Evolutionary conservation across 345 rosid species (phyloP).

Genomic region (Barbarea vulgaris): DNA sequence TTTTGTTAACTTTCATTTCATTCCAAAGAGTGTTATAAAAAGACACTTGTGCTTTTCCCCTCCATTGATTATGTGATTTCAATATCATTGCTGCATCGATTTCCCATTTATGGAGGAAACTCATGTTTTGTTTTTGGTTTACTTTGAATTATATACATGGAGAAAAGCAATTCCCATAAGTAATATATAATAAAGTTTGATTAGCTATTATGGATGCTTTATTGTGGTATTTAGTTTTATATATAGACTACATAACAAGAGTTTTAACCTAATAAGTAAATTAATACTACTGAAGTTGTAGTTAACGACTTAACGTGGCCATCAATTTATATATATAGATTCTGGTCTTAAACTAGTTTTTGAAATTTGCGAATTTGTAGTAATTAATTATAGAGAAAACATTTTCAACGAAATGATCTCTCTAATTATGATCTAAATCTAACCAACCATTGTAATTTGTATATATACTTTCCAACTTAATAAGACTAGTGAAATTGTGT

Average conservation of each 20-base stretch:
- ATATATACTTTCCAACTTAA: constrained; percentile 9
- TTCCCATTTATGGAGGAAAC: constrained; percentile 38
- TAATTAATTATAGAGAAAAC: neutral
- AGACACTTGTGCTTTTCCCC: constrained; percentile 28
- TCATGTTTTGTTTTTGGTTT: constrained; percentile 32
- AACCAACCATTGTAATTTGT: neutral
- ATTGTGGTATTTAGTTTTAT: neutral
- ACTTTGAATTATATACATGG: constrained; percentile 1
- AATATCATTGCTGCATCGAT: constrained; percentile 36
- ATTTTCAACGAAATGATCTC: neutral
- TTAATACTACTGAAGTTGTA: neutral
- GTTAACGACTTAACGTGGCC: neutral
- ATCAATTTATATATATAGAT: neutral
- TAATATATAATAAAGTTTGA: neutral
- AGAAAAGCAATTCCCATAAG: constrained; percentile 8
- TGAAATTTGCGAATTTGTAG: constrained; percentile 1
- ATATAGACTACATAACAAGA: neutral
- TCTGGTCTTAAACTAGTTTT: neutral
- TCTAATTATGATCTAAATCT: neutral
- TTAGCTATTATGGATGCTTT: constrained; percentile 13
- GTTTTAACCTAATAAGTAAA: neutral
- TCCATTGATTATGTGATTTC: constrained; percentile 35
- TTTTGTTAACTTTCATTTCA: constrained; percentile 18
- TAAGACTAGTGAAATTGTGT: neutral
- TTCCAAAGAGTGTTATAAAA: constrained; percentile 31